Evolutionary conservation across 768 basidiomycete genomes (phyloP), one percentile per base, ranked within the genome.

Genomic region (Arthromyces matolae): DNA sequence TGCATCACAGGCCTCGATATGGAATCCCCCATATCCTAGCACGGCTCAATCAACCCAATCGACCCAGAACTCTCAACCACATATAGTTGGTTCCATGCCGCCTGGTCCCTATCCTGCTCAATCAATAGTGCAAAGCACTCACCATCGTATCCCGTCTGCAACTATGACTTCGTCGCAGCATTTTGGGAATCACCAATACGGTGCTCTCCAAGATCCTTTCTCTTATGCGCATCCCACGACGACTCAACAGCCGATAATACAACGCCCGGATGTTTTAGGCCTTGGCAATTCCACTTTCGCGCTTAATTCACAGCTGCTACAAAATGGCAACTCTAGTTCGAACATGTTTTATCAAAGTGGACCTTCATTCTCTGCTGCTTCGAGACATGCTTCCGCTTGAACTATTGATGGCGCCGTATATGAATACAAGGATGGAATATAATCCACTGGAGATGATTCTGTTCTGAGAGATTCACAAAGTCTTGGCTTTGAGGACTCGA

Each of bases 1-100:
- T 20, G 40, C 58, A 33, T 55, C 67, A 3, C 71, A 71, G 38
- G 63, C 69, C 10, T 64, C 69, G 16, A 66, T 65, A 8, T 72
- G 72, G 72, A 59, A 66, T 29, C 51, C 67, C 22, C 57, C 67
- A 1, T 69, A 66, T 42, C 42, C 58, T 5, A 61, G 46, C 22
- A 53, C 58, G 31, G 56, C 60, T n/a, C 64, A 64, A 49, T 58
- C 53, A 28, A 64, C 65, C 5, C 69, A 64, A 49, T 58, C 53
- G 29, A 64, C 65, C 5, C 69, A 64, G 50, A 59, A 56, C 41
- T 66, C 65, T 1, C 69, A 71, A 33, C 60, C 61, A 25, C 59
- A 61, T 41, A 42, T 62, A 13, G 47, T 51, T 33, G 63, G 61
- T 8, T 32, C 47, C 12, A 19, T 56, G 8, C 48, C 54, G 7